A percentile compares a stretch with the other conserved stretches of the same genome.
Evolutionary conservation across 2,329 filamentous ascomycete species (phyloP).

Genomic region (Ceratocystis cacaofunesta): DNA sequence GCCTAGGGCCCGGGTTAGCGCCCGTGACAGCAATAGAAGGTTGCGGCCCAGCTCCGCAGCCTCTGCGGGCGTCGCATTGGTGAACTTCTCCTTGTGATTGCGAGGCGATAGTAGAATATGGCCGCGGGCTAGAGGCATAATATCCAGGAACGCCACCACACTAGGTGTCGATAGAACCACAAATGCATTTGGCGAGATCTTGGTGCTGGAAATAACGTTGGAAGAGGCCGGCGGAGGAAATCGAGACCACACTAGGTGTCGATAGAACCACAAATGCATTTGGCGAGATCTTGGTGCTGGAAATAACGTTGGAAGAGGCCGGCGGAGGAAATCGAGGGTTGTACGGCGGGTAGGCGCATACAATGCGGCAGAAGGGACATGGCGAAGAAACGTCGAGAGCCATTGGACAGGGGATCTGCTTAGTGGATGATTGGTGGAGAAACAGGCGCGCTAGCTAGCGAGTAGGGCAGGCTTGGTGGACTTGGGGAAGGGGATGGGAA

Average conservation of each 20-base stretch:
- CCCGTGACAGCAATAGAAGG: constrained; percentile 58
- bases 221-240: constrained; percentile 27
- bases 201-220: constrained; percentile 21
- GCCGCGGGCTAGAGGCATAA: constrained; percentile 69
- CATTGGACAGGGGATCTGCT: not conserved
- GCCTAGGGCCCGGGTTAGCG: constrained; percentile 53
- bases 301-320: constrained; percentile 21
- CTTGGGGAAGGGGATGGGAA: too few species aligned
- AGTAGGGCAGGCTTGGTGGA: too few species aligned
- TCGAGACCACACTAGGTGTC: constrained; percentile 51
- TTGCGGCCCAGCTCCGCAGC: constrained; percentile 50
- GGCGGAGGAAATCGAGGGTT: constrained; percentile 30
- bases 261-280: constrained; percentile 56
- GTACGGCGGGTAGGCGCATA: constrained; percentile 34
- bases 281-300: constrained; percentile 26
- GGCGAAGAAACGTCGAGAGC: not conserved
- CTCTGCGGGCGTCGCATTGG: constrained; percentile 42
- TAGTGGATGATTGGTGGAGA: not conserved
- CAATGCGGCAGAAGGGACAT: constrained; percentile 52
- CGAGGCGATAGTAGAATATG: constrained; percentile 75
- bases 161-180: constrained; percentile 63
- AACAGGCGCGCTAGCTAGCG: not conserved
- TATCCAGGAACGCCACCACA: constrained; percentile 82
- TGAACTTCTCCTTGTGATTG: constrained; percentile 61
- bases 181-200: constrained; percentile 34